A percentile compares a stretch with the other conserved stretches of the same genome.
Evolutionary conservation across 345 rosid genomes (phyloP).

Genomic region (Brassica rapa): DNA sequence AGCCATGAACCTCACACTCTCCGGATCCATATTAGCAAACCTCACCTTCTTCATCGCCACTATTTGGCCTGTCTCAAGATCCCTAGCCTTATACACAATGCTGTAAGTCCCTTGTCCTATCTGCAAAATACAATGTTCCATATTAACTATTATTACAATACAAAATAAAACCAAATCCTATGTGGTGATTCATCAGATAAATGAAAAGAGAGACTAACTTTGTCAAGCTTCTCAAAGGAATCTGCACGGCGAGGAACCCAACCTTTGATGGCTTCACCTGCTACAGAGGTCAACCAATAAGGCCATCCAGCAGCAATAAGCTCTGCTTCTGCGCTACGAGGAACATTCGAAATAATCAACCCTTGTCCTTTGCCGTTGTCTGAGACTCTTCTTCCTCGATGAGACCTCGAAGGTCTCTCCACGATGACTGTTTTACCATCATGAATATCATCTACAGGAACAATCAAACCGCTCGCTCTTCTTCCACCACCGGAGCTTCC

Average conservation of each 20-base stretch:
- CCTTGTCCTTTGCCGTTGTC: constrained; percentile 41
- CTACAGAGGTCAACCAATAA: constrained; percentile 79
- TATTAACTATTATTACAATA: not conserved
- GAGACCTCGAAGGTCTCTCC: constrained; percentile 44
- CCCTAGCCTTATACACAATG: constrained; percentile 73
- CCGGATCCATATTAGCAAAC: constrained; percentile 85
- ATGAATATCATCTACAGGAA: constrained; percentile 41
- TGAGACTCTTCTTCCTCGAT: constrained; percentile 48
- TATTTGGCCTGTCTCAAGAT: constrained; percentile 65
- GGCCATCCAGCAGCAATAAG: constrained; percentile 85
- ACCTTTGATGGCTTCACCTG: constrained; percentile 83
- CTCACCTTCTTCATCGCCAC: constrained; percentile 98
- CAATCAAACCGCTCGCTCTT: constrained; percentile 37
- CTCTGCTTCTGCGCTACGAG: constrained; percentile 52
- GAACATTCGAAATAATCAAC: constrained; percentile 42
- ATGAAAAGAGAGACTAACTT: constrained; percentile 47
- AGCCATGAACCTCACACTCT: constrained; percentile 93
- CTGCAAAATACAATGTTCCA: constrained; percentile 45
- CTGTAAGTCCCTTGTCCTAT: constrained; percentile 98
- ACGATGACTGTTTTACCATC: constrained; percentile 37
- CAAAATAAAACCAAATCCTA: not conserved
- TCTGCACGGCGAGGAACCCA: constrained; percentile 77
- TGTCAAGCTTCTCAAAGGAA: constrained; percentile 80
- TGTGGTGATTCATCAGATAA: not conserved
- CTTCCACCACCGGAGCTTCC: constrained; percentile 37